Evolutionary conservation across 768 basidiomycete species (phyloP), one percentile per base, ranked within the genome.

Genomic region (Russula sp.): DNA sequence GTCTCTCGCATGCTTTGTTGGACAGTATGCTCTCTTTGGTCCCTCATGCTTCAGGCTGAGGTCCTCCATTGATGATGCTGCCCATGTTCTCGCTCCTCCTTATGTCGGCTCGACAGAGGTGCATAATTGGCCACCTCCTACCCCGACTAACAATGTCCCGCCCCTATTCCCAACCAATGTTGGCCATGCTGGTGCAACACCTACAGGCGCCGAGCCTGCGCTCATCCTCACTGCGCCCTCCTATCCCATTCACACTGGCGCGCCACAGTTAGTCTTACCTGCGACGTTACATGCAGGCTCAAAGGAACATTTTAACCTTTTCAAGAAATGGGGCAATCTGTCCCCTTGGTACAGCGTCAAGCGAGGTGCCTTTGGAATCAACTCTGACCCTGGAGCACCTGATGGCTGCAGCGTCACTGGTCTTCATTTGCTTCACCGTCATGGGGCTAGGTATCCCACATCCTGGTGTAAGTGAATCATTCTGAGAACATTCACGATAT

Each of bases 291-390:
- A 46, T 59, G 28, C 65, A 61, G 38, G 56, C 48, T n/a, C 69
- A 68, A 52, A 65, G 67, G 66, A 73, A 10, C 72, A 77, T 11
- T 92, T 90, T 68, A 83, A 88, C 70, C 70, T 93, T 50, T 84
- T 92, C 75, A 83, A 79, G 72, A 81, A 84, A 49, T 94, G 92
- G 92, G 92, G 92, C 1, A 93, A 92, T 71, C 73, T 92, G 48
- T 87, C 88, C 1, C 92, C 92, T 13, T 94, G 92, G 92, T 93
- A 87, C 73, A 90, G 87, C 67, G 85, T 90, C 22, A 78, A 79
- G 20, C 78, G 76, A 49, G 81, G 79, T 14, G 77, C 82, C 1
- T 94, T 92, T 74, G 91, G 92, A 0, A 67, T 92, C 11, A 82
- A 92, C 68, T 87, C 90, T 0, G 79, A 80, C 6, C 85, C 90